Evolutionary conservation across 495 filamentous ascomycete species (phyloP).

Genomic region (Aspergillus carlsbadensis): DNA sequence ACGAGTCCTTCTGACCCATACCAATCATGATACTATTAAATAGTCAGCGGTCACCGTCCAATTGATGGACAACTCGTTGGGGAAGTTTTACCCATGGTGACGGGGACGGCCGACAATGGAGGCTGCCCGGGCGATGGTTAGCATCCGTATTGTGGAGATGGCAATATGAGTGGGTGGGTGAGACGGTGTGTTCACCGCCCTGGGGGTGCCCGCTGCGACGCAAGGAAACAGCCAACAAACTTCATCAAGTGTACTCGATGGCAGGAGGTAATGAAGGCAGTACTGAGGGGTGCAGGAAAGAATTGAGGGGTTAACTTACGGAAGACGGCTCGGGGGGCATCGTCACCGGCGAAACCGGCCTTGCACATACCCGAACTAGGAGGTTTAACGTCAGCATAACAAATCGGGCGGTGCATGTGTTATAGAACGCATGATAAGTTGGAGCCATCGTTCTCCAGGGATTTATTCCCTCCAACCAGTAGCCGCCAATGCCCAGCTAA

Average conservation of each 20-base stretch:
- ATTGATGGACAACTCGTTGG: background rate
- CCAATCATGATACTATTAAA: conserved; percentile 95
- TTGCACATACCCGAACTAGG: conserved; percentile 99
- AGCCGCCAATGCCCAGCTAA: background rate
- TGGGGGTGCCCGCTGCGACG: conserved; percentile 19
- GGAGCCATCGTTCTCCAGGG: background rate
- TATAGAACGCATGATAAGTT: background rate
- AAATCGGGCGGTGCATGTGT: conserved; percentile 10
- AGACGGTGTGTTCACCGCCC: conserved; percentile 7
- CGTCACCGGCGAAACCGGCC: conserved; percentile 99
- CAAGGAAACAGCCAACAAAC: conserved; percentile 27
- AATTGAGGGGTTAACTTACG: conserved; percentile 71
- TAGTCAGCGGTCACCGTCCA: conserved; percentile 8
- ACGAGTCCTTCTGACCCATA: conserved; percentile 99
- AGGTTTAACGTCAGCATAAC: conserved; percentile 18
- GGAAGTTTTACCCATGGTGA: conserved; percentile 90
- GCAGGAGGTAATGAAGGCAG: conserved; percentile 11
- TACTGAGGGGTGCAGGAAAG: background rate
- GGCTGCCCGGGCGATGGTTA: conserved; percentile 54
- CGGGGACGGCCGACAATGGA: conserved; percentile 99
- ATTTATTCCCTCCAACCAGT: background rate
- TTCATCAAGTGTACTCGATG: conserved; percentile 12
- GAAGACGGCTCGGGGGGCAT: conserved; percentile 99
- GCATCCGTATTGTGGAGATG: conserved; percentile 9
- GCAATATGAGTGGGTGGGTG: background rate